These are phyloP conservation scores for Puccinia novopanici DNA, from an alignment of 1,284 basidiomycete species.

Conservation along the genomic window DNA sequence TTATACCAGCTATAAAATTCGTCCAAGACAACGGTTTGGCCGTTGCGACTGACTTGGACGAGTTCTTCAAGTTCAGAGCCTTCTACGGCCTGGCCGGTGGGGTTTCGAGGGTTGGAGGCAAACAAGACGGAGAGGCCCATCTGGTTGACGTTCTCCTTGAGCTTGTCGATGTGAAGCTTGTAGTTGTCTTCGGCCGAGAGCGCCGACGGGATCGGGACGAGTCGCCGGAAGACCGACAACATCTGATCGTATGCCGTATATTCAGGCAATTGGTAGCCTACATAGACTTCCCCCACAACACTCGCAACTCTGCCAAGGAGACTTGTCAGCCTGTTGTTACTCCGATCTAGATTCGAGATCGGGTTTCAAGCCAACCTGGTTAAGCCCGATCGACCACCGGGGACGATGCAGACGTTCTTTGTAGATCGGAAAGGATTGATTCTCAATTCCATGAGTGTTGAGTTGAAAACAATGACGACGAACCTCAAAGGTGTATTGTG, in stretches of 20 bases:
- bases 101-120: conserved; percentile 86
- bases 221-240: conserved; percentile 79
- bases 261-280: conserved; percentile 61
- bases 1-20: conserved; percentile 62
- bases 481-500: conserved; percentile 86
- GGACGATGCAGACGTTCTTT: conserved; percentile 73
- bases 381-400: conserved; percentile 83
- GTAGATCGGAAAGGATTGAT: not conserved
- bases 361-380: conserved; percentile 59
- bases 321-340: not conserved
- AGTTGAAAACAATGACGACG: conserved; percentile 56
- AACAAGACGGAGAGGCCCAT: conserved; percentile 83
- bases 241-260: conserved; percentile 66
- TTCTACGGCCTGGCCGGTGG: conserved; percentile 76
- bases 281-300: conserved; percentile 71
- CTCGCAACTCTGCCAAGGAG: conserved; percentile 70
- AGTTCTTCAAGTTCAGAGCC: conserved; percentile 79
- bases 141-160: conserved; percentile 57
- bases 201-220: conserved; percentile 83
- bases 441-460: not conserved
- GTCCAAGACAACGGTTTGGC: conserved; percentile 79
- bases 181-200: conserved; percentile 54
- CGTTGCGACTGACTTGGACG: conserved; percentile 70
- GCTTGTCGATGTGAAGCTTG: conserved; percentile 44
- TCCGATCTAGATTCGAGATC: not conserved